These are phyloP conservation scores for Ceratocystis eucalypticola DNA, from an alignment of 2,329 filamentous ascomycete species.

Conservation along the genomic window DNA sequence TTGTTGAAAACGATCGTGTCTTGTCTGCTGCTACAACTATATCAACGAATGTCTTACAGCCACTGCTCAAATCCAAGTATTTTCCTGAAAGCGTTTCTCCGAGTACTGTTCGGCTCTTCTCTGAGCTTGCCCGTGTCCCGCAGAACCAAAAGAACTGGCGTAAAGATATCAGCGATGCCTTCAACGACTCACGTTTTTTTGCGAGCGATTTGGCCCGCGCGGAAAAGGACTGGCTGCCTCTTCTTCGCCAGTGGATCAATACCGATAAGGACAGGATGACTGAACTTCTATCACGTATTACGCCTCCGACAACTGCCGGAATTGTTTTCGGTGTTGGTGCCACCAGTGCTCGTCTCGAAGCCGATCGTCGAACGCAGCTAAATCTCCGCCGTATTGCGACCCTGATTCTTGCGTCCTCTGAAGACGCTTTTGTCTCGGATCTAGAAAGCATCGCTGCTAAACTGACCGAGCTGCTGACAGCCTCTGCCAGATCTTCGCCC, in stretches of 20 bases:
- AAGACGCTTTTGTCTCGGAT: constrained; percentile 69
- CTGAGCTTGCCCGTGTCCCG: constrained; percentile 61
- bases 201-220: constrained; percentile 52
- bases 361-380: constrained; percentile 82
- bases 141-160: constrained; percentile 82
- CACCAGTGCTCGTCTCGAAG: constrained; percentile 82
- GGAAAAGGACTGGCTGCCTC: constrained; percentile 62
- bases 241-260: constrained; percentile 71
- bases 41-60: constrained; percentile 68
- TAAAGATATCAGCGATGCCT: constrained; percentile 81
- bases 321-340: constrained; percentile 98
- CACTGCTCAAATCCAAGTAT: constrained; percentile 65
- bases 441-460: constrained; percentile 64
- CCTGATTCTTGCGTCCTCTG: constrained; percentile 60
- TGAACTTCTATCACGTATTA: constrained; percentile 66
- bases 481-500: constrained; percentile 77
- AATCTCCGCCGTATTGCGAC: constrained; percentile 73
- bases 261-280: constrained; percentile 78
- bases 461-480: constrained; percentile 70
- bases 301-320: constrained; percentile 77
- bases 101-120: constrained; percentile 57
- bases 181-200: constrained; percentile 83
- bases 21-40: constrained; percentile 65
- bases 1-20: constrained; percentile 77
- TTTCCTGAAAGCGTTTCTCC: constrained; percentile 77